Evolutionary conservation across 163 green algal species (phyloP).

Genomic region (Picocystis sp.): DNA sequence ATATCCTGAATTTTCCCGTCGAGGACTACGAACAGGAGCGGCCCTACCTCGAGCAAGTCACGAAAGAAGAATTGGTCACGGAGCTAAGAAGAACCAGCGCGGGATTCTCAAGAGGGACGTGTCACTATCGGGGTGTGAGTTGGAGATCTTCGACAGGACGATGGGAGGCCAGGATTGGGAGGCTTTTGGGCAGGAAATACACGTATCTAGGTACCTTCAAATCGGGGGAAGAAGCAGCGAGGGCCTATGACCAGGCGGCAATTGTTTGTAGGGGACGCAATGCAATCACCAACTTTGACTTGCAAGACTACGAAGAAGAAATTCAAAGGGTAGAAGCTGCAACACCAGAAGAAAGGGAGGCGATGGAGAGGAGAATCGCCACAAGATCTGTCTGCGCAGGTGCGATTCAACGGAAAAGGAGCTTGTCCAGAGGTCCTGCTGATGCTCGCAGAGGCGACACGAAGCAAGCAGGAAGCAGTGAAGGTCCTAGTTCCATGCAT

Average conservation of each 20-base stretch:
- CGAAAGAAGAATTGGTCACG: slow-evolving; percentile 43
- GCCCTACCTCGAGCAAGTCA: slow-evolving; percentile 24
- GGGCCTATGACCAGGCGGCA: slow-evolving; percentile 19
- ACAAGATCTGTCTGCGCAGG: too few species aligned
- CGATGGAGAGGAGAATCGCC: too few species aligned
- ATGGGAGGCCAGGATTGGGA: slow-evolving; percentile 9
- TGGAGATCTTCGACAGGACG: slow-evolving; percentile 2
- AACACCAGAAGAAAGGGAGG: too few species aligned
- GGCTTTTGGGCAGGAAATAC: slow-evolving; percentile 3
- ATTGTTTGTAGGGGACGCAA: slow-evolving; percentile 19
- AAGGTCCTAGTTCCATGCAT: too few species aligned
- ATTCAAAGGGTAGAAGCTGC: too few species aligned
- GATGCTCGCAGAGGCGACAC: too few species aligned
- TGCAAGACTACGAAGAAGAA: slow-evolving; percentile 15
- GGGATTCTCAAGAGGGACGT: slow-evolving; percentile 8
- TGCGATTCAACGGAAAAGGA: too few species aligned
- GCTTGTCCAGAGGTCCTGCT: too few species aligned
- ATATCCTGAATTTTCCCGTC: slow-evolving; percentile 44
- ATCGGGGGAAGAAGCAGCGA: background rate
- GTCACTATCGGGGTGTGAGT: slow-evolving; percentile 4
- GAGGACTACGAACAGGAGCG: slow-evolving; percentile 38
- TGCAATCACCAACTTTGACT: slow-evolving; percentile 28
- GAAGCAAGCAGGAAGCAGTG: too few species aligned
- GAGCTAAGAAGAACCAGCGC: slow-evolving; percentile 18
- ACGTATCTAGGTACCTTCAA: slow-evolving; percentile 8